phyloP scores from a whole-genome alignment of 2,329 filamentous ascomycete species.

The Trichoderma koningiopsis region DNA sequence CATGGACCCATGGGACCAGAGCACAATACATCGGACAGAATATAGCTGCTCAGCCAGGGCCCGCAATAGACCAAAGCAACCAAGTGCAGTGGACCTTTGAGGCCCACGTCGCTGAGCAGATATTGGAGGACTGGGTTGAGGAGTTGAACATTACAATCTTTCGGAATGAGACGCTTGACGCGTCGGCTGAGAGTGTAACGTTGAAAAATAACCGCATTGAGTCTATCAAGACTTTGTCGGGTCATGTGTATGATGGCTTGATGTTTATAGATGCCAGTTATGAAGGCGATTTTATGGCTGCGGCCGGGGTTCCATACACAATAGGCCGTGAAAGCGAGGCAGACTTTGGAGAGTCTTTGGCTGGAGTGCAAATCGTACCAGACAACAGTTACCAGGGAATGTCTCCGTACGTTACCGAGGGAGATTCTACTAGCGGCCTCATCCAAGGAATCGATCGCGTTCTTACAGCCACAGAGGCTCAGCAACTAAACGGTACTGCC shows the following conservation, averaged over 20 bases:
- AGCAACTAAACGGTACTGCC: slow-evolving; percentile 9
- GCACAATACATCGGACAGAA: slow-evolving; percentile 2
- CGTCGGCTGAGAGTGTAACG: slow-evolving; percentile 13
- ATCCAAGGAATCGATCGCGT: slow-evolving; percentile 30
- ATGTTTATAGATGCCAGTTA: slow-evolving; percentile 35
- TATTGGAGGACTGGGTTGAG: slow-evolving; percentile 29
- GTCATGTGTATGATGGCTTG: slow-evolving; percentile 18
- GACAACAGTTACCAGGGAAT: slow-evolving; percentile 18
- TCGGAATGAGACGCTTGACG: not conserved
- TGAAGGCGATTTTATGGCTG: slow-evolving; percentile 34
- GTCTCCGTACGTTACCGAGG: slow-evolving; percentile 29
- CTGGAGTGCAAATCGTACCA: slow-evolving; percentile 20
- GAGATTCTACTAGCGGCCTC: slow-evolving; percentile 28
- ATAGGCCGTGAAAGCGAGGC: slow-evolving; percentile 27
- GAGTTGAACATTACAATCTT: slow-evolving; percentile 19
- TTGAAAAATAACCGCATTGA: slow-evolving; percentile 19
- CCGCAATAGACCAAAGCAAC: slow-evolving; percentile 21
- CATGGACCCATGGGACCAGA: slow-evolving; percentile 15
- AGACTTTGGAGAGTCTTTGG: slow-evolving; percentile 27
- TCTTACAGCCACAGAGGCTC: not conserved
- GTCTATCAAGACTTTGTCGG: slow-evolving; percentile 19
- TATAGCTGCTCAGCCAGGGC: slow-evolving; percentile 21
- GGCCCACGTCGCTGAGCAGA: slow-evolving; percentile 29
- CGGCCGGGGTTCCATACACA: slow-evolving; percentile 27
- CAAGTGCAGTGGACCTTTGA: slow-evolving; percentile 31